phyloP scores from a whole-genome alignment of 2,329 filamentous ascomycete genomes.

The Penicillium olsonii region DNA sequence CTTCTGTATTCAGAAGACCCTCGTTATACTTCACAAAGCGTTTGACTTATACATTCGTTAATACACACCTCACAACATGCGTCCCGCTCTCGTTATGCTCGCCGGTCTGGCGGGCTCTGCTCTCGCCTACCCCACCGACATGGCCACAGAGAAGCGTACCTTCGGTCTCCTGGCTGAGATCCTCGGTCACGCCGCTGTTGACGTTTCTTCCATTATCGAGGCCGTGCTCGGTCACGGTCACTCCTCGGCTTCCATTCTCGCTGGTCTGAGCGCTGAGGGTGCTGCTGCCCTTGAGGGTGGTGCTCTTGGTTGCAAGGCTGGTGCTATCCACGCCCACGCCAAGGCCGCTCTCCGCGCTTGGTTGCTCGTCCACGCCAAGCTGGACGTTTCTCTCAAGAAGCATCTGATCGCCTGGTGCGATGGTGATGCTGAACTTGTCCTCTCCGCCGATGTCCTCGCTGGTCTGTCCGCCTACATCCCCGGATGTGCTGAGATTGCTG shows the following conservation, averaged over 20 bases:
- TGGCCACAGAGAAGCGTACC: conserved; percentile 29
- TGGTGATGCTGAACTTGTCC: conserved; percentile 25
- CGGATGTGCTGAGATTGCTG: conserved; percentile 34
- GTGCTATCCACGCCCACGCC: conserved; percentile 27
- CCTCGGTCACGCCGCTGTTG: conserved; percentile 19
- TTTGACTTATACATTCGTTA: conserved; percentile 23
- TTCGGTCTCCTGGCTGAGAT: conserved; percentile 23
- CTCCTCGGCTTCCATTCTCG: conserved; percentile 23
- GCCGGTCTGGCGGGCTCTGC: conserved; percentile 35
- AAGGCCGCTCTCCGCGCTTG: conserved; percentile 33
- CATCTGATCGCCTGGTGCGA: conserved; percentile 36
- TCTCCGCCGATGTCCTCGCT: conserved; percentile 31
- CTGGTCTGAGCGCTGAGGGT: conserved; percentile 33
- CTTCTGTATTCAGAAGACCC: conserved; percentile 14
- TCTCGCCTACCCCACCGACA: conserved; percentile 33
- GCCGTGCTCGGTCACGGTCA: conserved; percentile 25
- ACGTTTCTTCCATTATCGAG: conserved; percentile 25
- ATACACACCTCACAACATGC: conserved; percentile 21
- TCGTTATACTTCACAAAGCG: conserved; percentile 19
- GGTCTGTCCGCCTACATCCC: conserved; percentile 38
- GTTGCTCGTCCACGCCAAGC: conserved; percentile 27
- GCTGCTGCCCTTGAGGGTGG: conserved; percentile 39
- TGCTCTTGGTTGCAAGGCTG: conserved; percentile 37
- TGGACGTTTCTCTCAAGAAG: conserved; percentile 31
- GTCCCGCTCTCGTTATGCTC: conserved; percentile 32